Base-by-base conservation (phyloP, 2,329 filamentous ascomycete genomes). In the Botryotinia globosa region DNA sequence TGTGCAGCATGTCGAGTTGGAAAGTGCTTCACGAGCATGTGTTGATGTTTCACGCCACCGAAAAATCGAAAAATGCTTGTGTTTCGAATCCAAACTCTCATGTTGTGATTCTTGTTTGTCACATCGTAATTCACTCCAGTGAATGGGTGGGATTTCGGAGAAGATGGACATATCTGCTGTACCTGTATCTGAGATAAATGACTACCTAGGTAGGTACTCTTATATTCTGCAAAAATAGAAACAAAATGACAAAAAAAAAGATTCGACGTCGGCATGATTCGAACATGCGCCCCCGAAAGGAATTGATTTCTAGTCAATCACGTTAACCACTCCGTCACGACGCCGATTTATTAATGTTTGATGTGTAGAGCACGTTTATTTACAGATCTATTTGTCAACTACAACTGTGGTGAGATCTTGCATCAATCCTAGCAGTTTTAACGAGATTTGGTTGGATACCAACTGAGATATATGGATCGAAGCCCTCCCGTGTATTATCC, bases 291-390 rank as follows among this genome's bases (percentile, higher is more conserved):
- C 58, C 58, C 58, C 58, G 58, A 61, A 61, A 61, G 58, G 58
- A 61, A 61, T 61, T 61, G 58, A 61, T 61, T 61, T 61, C 58
- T 61, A 61, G 58, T 61, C 58, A 61, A 61, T 61, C 58, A 61
- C 58, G 58, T 61, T 61, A 61, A 61, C 58, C 58, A 61, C 58
- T 61, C 58, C 58, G 58, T 61, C 65, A 67, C 65, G 65, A 56
- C 65, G 65, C 65, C 65, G 3, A 5, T 42, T 0, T 25, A 32
- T 56, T 6, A 32, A 0, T 25, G 9, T 12, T 42, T 22, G 48
- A 67, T 67, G 0, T 0, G 4, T 0, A 1, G 0, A 0, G 0
- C 0, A 0, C 0, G 1, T 2, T 39, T 29, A 16, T 29, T 2
- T 25, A 4, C 8, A 32, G 1, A 9, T 9, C 25, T 56, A 1